phyloP scores from a whole-genome alignment of 495 filamentous ascomycete genomes.

The Daldinia decipiens region DNA sequence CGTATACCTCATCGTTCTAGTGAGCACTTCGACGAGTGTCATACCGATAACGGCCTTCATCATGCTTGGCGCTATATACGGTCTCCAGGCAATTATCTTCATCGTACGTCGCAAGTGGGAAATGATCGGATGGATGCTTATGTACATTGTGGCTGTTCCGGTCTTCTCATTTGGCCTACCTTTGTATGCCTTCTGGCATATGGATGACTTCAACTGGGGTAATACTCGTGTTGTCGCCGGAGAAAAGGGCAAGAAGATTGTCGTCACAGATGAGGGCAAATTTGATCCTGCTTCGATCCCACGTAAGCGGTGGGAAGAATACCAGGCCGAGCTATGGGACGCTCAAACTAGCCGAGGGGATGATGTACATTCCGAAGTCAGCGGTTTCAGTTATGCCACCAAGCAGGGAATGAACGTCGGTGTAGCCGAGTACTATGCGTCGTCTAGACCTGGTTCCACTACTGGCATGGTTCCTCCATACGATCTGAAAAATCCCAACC shows the following conservation, averaged over 20 bases:
- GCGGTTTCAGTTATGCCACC: conserved; percentile 90
- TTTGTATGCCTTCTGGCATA: conserved; percentile 98
- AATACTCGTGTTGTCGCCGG: conserved; percentile 96
- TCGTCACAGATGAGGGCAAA: conserved; percentile 97
- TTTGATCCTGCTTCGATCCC: conserved; percentile 94
- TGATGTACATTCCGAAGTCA: conserved; percentile 86
- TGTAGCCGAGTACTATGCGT: conserved; percentile 70
- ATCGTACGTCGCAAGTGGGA: conserved; percentile 97
- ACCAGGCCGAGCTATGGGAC: conserved; percentile 97
- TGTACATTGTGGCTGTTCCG: conserved; percentile 92
- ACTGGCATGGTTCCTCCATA: conserved; percentile 62
- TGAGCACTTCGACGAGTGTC: conserved; percentile 66
- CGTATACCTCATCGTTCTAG: conserved; percentile 82
- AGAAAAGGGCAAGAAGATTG: conserved; percentile 89
- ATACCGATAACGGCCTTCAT: conserved; percentile 88
- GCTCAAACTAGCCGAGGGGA: conserved; percentile 84
- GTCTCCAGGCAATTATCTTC: conserved; percentile 97
- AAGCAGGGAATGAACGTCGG: conserved; percentile 70
- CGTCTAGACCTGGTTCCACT: conserved; percentile 79
- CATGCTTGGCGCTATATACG: conserved; percentile 92
- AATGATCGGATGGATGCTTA: conserved; percentile 98
- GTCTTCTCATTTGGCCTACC: conserved; percentile 92
- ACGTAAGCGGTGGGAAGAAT: conserved; percentile 98
- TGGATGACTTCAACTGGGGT: conserved; percentile 99
- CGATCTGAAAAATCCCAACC: conserved; percentile 47